Base-by-base conservation (phyloP, 2,329 filamentous ascomycete species). In the Zalaria obscura region DNA sequence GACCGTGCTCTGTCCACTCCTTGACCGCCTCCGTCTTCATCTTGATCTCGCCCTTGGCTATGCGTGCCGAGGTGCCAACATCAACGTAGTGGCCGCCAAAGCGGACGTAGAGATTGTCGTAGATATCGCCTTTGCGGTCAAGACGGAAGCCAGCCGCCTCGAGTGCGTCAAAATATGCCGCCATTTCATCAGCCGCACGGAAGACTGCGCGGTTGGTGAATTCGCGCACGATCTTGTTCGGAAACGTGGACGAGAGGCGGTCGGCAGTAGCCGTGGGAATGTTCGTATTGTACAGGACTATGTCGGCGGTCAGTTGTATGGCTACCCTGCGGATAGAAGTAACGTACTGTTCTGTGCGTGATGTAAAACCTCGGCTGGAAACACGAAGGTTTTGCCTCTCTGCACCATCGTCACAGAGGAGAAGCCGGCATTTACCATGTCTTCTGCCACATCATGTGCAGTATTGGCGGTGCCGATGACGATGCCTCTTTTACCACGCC, bases 401-500 rank as follows among this genome's bases (percentile, higher is more conserved):
- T 70, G 68, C 1, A 70, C 50, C 48, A 70, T 65, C 8, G 66
- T 70, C n/a, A 65, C 52, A 9, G 63, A 59, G 27, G 60, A 55
- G 39, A 63, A 47, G 3, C 60, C 60, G 5, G 61, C 61, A 25
- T 62, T 56, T 32, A 60, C 56, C 58, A 68, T 69, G 50, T 70
- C 65, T 49, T 68, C 60, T 2, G 66, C 64, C 25, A 70, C 60
- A 48, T 70, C 67, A 51, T 70, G 66, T 1, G 61, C 66, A 1
- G 66, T 68, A 47, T 70, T 70, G 39, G 63, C 69, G 11, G 61
- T 63, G 26, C 68, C 67, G 10, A 72, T 53, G 1, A 72, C 61
- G 28, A 70, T 49, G 4, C 61, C 67, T 28, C 57, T 57, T 41
- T 68, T 67, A 27, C 64, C 63, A 18, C 53, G 54, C 51, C 55